Conservation (phyloP, 1,284 basidiomycete genomes). For the Cutaneotrichosporon daszewskae region DNA sequence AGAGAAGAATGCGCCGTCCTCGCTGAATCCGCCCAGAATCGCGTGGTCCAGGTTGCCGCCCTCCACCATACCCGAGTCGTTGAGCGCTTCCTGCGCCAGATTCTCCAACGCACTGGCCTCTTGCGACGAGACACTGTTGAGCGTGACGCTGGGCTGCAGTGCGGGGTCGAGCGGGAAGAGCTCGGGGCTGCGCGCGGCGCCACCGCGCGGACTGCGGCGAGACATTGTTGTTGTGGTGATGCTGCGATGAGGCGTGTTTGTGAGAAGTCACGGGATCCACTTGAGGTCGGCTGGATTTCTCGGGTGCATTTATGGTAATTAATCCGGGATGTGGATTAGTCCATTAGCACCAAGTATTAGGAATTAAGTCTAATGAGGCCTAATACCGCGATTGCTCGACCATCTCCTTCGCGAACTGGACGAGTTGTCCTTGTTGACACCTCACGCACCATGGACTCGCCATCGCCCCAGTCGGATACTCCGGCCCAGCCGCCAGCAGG, state of each 20-base stretch:
- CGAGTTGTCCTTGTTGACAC: no score
- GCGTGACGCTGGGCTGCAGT: neutral
- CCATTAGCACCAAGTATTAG: no score
- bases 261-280: neutral
- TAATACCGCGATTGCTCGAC: no score
- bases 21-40: conserved; percentile 1
- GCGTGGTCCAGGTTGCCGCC: neutral
- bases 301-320: neutral
- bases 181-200: neutral
- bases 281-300: neutral
- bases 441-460: conserved; percentile 31
- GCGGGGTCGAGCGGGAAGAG: neutral
- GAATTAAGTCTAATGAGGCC: no score
- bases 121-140: neutral
- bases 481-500: conserved; percentile 49
- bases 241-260: neutral
- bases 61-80: neutral
- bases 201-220: neutral
- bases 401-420: no score
- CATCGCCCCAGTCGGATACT: conserved; percentile 23
- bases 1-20: conserved; percentile 3
- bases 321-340: no score
- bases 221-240: neutral
- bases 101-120: conserved; percentile 4
- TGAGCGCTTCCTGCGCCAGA: conserved; percentile 1